A percentile compares a stretch with the other conserved stretches of the same genome.
Evolutionary conservation across 345 rosid species (phyloP).

Genomic region (Brassica juncea): DNA sequence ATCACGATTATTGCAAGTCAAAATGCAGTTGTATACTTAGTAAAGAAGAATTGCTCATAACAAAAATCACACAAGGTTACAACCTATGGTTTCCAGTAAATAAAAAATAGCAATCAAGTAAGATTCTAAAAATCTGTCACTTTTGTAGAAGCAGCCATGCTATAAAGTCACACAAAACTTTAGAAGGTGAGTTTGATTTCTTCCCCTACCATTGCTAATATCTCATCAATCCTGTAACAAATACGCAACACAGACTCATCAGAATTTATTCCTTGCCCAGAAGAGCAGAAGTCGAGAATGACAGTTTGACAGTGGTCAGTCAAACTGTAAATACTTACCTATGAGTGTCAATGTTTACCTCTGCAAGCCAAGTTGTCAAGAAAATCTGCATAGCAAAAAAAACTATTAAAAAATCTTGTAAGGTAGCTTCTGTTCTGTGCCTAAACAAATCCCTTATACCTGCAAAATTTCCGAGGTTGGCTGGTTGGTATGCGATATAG

Average conservation of each 20-base stretch:
- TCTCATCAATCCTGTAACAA: slow-evolving; percentile 63
- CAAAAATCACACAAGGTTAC: not conserved
- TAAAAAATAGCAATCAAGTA: not conserved
- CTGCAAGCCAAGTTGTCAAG: slow-evolving; percentile 86
- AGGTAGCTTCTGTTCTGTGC: not conserved
- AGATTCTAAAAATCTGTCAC: not conserved
- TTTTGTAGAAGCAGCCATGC: not conserved
- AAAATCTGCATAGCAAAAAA: slow-evolving; percentile 49
- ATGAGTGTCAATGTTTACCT: slow-evolving; percentile 58
- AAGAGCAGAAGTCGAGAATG: not conserved
- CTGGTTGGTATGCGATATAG: slow-evolving; percentile 40
- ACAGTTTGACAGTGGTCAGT: not conserved
- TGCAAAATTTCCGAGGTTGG: slow-evolving; percentile 59
- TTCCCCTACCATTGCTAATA: slow-evolving; percentile 61
- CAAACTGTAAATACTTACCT: slow-evolving; percentile 50
- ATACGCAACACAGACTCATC: not conserved
- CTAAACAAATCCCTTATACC: slow-evolving; percentile 41
- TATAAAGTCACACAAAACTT: not conserved
- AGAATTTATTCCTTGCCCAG: slow-evolving; percentile 9
- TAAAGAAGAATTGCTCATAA: slow-evolving; percentile 27
- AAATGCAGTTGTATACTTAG: slow-evolving; percentile 25
- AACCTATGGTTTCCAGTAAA: not conserved
- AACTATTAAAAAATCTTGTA: not conserved
- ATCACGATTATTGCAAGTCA: slow-evolving; percentile 25
- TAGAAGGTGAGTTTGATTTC: slow-evolving; percentile 57